Percentiles rank a stretch among this genome's conserved stretches.
phyloP scores from a whole-genome alignment of 257 asterid species.

The Lantana camara region DNA sequence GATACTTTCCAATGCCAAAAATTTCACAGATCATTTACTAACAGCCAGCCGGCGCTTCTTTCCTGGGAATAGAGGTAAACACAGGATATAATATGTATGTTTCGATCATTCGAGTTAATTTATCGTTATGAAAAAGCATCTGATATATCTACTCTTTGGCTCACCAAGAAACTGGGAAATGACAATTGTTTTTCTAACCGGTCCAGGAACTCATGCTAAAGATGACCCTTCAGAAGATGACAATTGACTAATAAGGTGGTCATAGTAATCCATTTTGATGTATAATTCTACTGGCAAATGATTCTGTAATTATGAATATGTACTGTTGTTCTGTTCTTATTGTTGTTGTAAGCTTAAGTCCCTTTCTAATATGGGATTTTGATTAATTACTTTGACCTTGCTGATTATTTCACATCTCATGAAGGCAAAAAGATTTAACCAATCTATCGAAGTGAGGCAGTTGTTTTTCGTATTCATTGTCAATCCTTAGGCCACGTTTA shows the following conservation, averaged over 20 bases:
- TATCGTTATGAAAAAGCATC: background rate
- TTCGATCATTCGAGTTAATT: background rate
- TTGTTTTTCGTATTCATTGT: too few species aligned
- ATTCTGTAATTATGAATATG: slow-evolving; percentile 1
- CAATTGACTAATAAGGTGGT: background rate
- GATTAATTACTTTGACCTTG: background rate
- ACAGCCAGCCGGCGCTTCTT: slow-evolving; percentile 39
- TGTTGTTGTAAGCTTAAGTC: background rate
- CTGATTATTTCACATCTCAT: background rate
- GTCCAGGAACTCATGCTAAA: slow-evolving; percentile 19
- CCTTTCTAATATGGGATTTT: background rate
- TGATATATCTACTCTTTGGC: background rate
- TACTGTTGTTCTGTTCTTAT: background rate
- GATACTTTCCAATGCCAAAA: slow-evolving; percentile 41
- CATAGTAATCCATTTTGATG: background rate
- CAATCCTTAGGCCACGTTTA: too few species aligned
- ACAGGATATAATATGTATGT: background rate
- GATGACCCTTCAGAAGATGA: background rate
- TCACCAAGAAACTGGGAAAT: background rate
- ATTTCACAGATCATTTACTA: slow-evolving; percentile 35
- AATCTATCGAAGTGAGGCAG: too few species aligned
- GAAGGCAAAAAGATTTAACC: too few species aligned
- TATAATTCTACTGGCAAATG: background rate
- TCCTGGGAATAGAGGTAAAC: slow-evolving; percentile 50
- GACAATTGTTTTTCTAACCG: slow-evolving; percentile 17